phyloP scores from a whole-genome alignment of 2,329 filamentous ascomycete genomes.

The Fusarium odoratissimum region DNA sequence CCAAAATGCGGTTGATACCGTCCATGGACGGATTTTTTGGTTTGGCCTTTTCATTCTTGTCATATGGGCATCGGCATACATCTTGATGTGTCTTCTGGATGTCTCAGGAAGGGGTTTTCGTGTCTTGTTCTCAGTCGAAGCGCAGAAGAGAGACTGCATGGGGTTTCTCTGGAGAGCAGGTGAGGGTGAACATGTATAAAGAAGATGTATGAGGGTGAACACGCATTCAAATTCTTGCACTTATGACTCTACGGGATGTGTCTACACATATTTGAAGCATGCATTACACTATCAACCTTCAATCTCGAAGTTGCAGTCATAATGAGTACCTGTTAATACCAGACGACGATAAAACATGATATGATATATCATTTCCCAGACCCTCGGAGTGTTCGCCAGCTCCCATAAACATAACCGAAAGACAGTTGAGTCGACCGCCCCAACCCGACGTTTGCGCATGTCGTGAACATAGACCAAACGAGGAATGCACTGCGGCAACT shows the following conservation, averaged over 20 bases:
- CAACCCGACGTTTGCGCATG: neutral
- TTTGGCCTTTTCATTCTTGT: slow-evolving; percentile 31
- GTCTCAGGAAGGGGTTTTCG: slow-evolving; percentile 6
- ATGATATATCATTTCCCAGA: neutral
- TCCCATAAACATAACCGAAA: neutral
- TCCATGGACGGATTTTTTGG: slow-evolving; percentile 1
- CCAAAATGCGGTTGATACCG: slow-evolving; percentile 3
- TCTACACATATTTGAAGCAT: neutral
- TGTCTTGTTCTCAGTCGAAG: neutral
- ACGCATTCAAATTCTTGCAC: neutral
- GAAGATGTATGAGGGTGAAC: neutral
- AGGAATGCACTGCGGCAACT: neutral
- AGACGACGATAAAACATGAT: neutral
- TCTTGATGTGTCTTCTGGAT: slow-evolving; percentile 24
- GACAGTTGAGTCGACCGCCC: neutral
- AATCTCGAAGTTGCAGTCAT: neutral
- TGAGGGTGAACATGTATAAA: slow-evolving; percentile 1
- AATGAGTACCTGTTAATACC: neutral
- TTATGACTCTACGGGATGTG: neutral
- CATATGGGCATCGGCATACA: slow-evolving; percentile 13
- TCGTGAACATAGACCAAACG: neutral
- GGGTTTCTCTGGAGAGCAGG: neutral
- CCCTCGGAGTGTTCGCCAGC: neutral
- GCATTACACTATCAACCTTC: neutral
- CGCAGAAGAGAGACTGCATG: neutral